Conservation (phyloP, 179 eudicot species). For the Monotropa hypopitys region DNA sequence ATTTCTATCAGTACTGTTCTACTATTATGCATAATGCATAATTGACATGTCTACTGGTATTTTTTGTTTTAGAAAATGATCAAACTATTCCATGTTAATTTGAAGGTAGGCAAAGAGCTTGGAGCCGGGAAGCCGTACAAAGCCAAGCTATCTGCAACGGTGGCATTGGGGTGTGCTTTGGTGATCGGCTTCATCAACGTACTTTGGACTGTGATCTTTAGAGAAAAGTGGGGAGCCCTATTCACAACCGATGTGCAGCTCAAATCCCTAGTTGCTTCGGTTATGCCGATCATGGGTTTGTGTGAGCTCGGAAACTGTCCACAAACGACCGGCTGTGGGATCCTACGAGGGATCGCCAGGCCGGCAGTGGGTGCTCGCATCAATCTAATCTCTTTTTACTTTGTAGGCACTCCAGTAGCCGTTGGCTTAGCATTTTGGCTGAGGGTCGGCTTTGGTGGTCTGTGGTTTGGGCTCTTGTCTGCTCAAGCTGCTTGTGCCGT, state of each 20-base stretch:
- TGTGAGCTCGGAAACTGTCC: conserved; percentile 97
- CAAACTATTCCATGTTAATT: neutral
- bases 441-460: conserved; percentile 56
- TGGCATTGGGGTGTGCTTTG: conserved; percentile 67
- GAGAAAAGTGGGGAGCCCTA: conserved; percentile 53
- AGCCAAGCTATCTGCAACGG: conserved; percentile 77
- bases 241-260: conserved; percentile 60
- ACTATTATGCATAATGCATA: neutral
- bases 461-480: conserved; percentile 77
- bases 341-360: conserved; percentile 81
- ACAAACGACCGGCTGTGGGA: conserved; percentile 92
- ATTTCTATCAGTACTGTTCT: neutral
- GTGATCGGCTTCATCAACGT: conserved; percentile 61
- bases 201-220: conserved; percentile 53
- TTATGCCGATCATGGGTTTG: conserved; percentile 78
- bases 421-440: conserved; percentile 65
- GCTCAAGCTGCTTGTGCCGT: conserved; percentile 73
- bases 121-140: conserved; percentile 97
- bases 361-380: conserved; percentile 82
- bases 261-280: conserved; percentile 57
- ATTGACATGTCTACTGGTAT: too few relatives aligned
- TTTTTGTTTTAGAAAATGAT: too few relatives aligned
- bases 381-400: conserved; percentile 76
- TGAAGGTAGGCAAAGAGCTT: conserved; percentile 83
- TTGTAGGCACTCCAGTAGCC: conserved; percentile 87